A percentile compares a stretch with the other conserved stretches of the same genome.
Conservation (phyloP, 495 filamentous ascomycete species). For the Mycothermus thermophilus region DNA sequence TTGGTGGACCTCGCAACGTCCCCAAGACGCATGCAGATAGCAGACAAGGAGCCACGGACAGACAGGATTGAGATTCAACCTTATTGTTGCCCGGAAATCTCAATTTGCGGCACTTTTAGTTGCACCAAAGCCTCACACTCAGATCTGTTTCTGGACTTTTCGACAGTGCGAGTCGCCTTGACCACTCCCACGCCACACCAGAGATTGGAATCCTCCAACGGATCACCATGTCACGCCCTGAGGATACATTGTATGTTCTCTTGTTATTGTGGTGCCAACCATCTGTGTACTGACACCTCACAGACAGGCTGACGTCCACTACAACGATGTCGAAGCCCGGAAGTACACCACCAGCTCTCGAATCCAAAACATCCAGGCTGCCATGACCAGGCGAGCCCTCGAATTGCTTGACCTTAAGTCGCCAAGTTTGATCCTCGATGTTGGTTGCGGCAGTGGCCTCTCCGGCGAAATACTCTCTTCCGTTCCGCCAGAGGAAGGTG, state of each 20-base stretch:
- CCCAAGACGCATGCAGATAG: too few species aligned
- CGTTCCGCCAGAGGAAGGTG: slow-evolving; percentile 49
- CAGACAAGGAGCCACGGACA: too few species aligned
- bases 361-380: slow-evolving; percentile 84
- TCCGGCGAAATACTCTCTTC: slow-evolving; percentile 82
- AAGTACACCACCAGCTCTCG: slow-evolving; percentile 97
- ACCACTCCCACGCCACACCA: too few species aligned
- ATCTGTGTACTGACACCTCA: slow-evolving; percentile 1
- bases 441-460: slow-evolving; percentile 91
- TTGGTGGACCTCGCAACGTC: not conserved
- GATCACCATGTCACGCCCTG: slow-evolving; percentile 85
- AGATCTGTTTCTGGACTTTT: too few species aligned
- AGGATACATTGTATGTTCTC: slow-evolving; percentile 68
- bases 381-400: slow-evolving; percentile 87
- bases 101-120: too few species aligned
- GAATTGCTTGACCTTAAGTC: slow-evolving; percentile 68
- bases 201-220: too few species aligned
- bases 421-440: slow-evolving; percentile 80
- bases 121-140: too few species aligned
- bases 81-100: too few species aligned
- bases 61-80: too few species aligned
- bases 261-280: too few species aligned
- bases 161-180: too few species aligned
- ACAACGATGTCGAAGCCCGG: slow-evolving; percentile 84
- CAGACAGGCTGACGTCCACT: slow-evolving; percentile 69